Conservation (phyloP, 345 rosid species). For the Eucalyptus curtisii region DNA sequence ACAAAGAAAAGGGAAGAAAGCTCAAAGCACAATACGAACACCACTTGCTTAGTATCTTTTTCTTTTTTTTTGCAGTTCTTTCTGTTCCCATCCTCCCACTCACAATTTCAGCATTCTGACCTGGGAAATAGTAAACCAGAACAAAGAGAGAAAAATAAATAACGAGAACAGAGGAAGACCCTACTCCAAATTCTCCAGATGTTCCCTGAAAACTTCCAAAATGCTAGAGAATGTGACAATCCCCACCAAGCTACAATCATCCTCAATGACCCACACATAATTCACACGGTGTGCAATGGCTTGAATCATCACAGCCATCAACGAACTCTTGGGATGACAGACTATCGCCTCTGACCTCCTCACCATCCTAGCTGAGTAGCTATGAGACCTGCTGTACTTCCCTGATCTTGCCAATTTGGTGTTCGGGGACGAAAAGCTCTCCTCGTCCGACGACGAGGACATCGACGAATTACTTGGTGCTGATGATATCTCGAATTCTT, state of each 20-base stretch:
- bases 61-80: neutral
- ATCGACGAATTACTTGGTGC: constrained; percentile 1
- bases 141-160: neutral
- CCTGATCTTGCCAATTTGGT: constrained; percentile 7
- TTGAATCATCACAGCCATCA: constrained; percentile 87
- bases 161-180: neutral
- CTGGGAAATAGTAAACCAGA: neutral
- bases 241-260: constrained; percentile 65
- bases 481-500: constrained; percentile 16
- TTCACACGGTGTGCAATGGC: constrained; percentile 75
- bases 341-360: constrained; percentile 75
- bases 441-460: constrained; percentile 65
- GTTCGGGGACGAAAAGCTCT: constrained; percentile 7
- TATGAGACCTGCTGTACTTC: constrained; percentile 43
- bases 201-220: constrained; percentile 57
- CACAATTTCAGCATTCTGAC: neutral
- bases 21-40: neutral
- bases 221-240: constrained; percentile 65
- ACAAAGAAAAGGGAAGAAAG: neutral
- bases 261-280: constrained; percentile 78
- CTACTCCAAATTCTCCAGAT: constrained; percentile 11
- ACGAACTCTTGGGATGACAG: constrained; percentile 63
- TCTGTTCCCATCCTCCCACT: neutral
- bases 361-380: constrained; percentile 62
- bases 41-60: neutral